Evolutionary conservation across 2,329 filamentous ascomycete genomes (phyloP).

Genomic region (Xylaria sp.): DNA sequence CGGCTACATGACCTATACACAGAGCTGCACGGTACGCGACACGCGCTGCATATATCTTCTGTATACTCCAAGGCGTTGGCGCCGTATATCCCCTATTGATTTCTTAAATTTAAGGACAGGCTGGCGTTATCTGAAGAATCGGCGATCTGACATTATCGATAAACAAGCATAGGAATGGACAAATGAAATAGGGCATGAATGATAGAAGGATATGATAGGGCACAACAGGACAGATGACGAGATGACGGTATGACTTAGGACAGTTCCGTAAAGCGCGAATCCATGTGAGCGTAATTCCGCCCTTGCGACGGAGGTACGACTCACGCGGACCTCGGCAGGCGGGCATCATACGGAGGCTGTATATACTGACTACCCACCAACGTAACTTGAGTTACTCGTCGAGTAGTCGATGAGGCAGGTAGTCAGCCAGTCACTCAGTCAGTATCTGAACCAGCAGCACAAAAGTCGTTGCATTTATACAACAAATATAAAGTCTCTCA

Average conservation of each 20-base stretch:
- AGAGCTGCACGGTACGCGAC: neutral
- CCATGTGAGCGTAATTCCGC: neutral
- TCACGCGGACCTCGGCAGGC: neutral
- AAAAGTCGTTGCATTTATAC: neutral
- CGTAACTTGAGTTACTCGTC: neutral
- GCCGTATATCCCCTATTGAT: neutral
- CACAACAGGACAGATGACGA: neutral
- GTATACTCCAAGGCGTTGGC: conserved; percentile 12
- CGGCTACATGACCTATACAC: neutral
- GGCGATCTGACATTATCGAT: neutral
- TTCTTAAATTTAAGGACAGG: neutral
- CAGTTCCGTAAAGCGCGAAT: neutral
- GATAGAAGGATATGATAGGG: neutral
- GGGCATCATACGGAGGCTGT: conserved; percentile 4
- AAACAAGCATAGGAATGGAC: neutral
- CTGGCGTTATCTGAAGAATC: conserved; percentile 6
- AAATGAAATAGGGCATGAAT: neutral
- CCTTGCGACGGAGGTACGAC: too few relatives aligned
- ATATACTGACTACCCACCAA: neutral
- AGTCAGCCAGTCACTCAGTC: neutral
- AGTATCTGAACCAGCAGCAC: neutral
- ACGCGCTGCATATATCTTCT: neutral
- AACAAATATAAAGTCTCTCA: conserved; percentile 8
- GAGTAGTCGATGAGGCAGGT: neutral
- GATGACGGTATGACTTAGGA: neutral